These are phyloP conservation scores for Dryas drummondii DNA, from an alignment of 306 rosid genomes.

Conservation along the genomic window DNA sequence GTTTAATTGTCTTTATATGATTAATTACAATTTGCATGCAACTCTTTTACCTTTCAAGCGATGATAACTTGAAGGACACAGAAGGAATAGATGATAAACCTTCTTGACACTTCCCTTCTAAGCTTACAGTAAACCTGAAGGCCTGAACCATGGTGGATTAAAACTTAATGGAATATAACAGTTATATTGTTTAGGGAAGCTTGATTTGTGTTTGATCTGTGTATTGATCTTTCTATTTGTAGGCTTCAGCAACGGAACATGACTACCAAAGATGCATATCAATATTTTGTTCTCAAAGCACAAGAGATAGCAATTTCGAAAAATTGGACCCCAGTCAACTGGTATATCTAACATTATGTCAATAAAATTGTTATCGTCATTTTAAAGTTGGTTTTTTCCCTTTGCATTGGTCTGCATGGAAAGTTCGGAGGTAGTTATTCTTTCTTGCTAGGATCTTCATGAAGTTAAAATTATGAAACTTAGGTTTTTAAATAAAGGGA, in stretches of 20 bases:
- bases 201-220: slow-evolving; percentile 12
- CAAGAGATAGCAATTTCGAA: slow-evolving; percentile 80
- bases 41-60: neutral
- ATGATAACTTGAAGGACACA: neutral
- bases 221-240: slow-evolving; percentile 32
- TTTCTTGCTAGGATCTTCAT: slow-evolving; percentile 1
- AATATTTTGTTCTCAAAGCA: slow-evolving; percentile 84
- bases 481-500: neutral
- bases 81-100: too few species aligned
- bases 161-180: neutral
- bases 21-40: neutral
- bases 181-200: slow-evolving; percentile 4
- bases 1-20: slow-evolving; percentile 10
- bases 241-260: slow-evolving; percentile 75
- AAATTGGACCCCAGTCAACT: slow-evolving; percentile 90
- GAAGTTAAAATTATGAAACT: neutral
- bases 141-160: neutral
- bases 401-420: slow-evolving; percentile 1
- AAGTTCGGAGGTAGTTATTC: neutral
- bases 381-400: slow-evolving; percentile 17
- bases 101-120: neutral
- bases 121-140: neutral
- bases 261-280: slow-evolving; percentile 78
- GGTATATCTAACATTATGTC: slow-evolving; percentile 47
- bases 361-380: slow-evolving; percentile 9